phyloP scores from a whole-genome alignment of 2,329 filamentous ascomycete species.

The Shiraia bambusicola region DNA sequence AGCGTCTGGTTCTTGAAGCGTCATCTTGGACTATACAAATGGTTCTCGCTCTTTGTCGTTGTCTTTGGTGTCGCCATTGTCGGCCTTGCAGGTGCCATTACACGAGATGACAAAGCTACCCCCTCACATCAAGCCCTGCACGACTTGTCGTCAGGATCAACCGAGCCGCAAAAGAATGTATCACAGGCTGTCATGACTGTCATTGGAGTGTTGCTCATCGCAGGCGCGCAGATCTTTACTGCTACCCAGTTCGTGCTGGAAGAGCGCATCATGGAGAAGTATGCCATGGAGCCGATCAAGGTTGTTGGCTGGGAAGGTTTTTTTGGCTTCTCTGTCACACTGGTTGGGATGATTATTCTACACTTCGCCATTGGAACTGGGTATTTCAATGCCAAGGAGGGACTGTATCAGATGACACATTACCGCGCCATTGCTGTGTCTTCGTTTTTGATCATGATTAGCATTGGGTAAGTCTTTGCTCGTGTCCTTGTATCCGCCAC shows the following conservation, averaged over 20 bases:
- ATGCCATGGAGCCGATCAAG: conserved; percentile 78
- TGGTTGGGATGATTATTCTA: conserved; percentile 75
- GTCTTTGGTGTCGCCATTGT: conserved; percentile 87
- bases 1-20: conserved; percentile 87
- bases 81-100: conserved; percentile 83
- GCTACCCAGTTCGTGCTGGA: conserved; percentile 95
- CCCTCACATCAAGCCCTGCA: conserved; percentile 29
- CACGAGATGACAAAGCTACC: conserved; percentile 62
- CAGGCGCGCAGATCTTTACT: conserved; percentile 93
- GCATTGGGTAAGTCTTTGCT: conserved; percentile 73
- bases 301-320: conserved; percentile 96
- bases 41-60: conserved; percentile 83
- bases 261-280: conserved; percentile 84
- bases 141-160: conserved; percentile 30
- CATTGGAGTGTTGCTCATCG: conserved; percentile 85
- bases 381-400: conserved; percentile 88
- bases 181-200: conserved; percentile 68
- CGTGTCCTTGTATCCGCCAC: conserved; percentile 1
- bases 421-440: conserved; percentile 72
- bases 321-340: conserved; percentile 82
- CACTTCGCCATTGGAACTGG: conserved; percentile 78
- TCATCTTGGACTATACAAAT: conserved; percentile 83
- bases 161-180: conserved; percentile 40
- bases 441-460: conserved; percentile 92
- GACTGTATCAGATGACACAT: conserved; percentile 75